Percentiles rank a stretch among this genome's conserved stretches.
These are phyloP conservation scores for Takashimella koratensis DNA, from an alignment of 1,284 basidiomycete species.

Conservation along the genomic window DNA sequence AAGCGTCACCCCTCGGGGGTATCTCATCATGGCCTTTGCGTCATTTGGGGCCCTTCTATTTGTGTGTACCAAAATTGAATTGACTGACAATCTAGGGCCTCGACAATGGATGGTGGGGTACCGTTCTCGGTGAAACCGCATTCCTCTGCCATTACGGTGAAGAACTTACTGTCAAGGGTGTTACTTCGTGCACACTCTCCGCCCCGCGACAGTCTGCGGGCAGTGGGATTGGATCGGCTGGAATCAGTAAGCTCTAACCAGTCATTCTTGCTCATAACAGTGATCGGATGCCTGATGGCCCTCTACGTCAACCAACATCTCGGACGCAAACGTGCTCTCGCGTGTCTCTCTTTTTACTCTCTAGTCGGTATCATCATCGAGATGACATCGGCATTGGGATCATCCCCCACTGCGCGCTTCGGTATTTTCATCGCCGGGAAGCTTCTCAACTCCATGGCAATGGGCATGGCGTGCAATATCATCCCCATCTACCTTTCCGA, in stretches of 20 bases:
- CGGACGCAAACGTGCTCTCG: slow-evolving; percentile 18
- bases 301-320: slow-evolving; percentile 14
- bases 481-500: slow-evolving; percentile 25
- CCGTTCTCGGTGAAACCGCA: slow-evolving; percentile 15
- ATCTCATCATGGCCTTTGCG: slow-evolving; percentile 14
- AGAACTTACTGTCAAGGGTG: slow-evolving; percentile 10
- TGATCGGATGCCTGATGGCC: slow-evolving; percentile 22
- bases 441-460: slow-evolving; percentile 22
- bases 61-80: slow-evolving; percentile 7
- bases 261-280: background rate
- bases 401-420: slow-evolving; percentile 12
- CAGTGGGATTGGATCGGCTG: slow-evolving; percentile 10
- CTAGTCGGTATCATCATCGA: slow-evolving; percentile 24
- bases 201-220: slow-evolving; percentile 14
- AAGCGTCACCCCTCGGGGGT: slow-evolving; percentile 16
- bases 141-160: slow-evolving; percentile 22
- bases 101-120: slow-evolving; percentile 32
- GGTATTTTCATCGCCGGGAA: slow-evolving; percentile 26
- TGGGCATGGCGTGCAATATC: slow-evolving; percentile 19
- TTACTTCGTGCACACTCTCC: slow-evolving; percentile 15
- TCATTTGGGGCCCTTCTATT: slow-evolving; percentile 18
- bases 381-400: slow-evolving; percentile 12
- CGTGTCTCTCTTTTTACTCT: slow-evolving; percentile 13
- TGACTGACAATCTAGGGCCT: slow-evolving; percentile 13
- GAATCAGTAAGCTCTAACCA: slow-evolving; percentile 9